Base-by-base conservation (phyloP, 2,329 filamentous ascomycete species). In the Xylariales sp. region DNA sequence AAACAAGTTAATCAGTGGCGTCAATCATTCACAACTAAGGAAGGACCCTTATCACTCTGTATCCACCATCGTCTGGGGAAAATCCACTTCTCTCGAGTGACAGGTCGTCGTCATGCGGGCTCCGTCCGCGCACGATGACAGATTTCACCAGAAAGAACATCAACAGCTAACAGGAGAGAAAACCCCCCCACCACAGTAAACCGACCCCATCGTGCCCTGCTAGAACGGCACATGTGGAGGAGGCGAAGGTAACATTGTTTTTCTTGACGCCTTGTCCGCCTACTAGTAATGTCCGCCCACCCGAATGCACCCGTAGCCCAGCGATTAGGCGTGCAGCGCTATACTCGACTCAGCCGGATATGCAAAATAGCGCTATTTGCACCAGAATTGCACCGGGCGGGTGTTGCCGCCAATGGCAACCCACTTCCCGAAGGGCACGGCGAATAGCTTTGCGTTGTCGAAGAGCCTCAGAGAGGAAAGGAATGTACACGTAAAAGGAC, bases 21-120 rank as follows among this genome's bases (percentile, higher is more conserved):
- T 67, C 9, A 60, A 50, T 57, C 49, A 36, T 64, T 56, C 53
- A 64, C 54, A 41, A 59, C 36, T 9, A 6, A 39, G 36, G 36
- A 39, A 39, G 36, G 36, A 39, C 65, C 65, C 55, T 62, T 65
- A 61, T 68, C 65, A 6, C 48, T 28, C 16, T n/a, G 62, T 52
- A 68, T 59, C 62, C 66, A 62, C 65, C 52, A 30, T 65, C n/a
- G n/a, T 68, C 66, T 46, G 62, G 66, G 57, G 66, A 58, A 62
- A 58, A 61, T 56, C 65, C 62, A 65, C 62, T 65, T 54, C 30
- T 16, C 39, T 56, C 28, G 36, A 45, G 18, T 56, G 64, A 55
- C 48, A 50, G 60, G 64, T 45, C 34, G 60, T 58, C 53, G 54
- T 66, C 58, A 67, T 59, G 54, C 41, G 48, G 32, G 48, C 41